Conservation (phyloP, 1,284 basidiomycete species). For the Tremellales sp. region DNA sequence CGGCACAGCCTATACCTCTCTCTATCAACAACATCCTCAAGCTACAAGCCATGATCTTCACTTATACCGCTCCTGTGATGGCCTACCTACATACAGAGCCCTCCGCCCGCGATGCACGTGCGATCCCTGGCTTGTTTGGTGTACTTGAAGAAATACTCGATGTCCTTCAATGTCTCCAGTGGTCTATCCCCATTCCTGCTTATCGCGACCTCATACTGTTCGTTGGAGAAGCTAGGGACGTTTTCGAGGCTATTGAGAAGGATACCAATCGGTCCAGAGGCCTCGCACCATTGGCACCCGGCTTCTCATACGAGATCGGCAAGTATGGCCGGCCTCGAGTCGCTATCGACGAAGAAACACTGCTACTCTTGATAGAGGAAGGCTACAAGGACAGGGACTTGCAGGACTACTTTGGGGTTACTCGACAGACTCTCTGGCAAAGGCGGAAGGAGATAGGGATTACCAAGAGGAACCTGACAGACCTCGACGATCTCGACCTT, state of each 20-base stretch:
- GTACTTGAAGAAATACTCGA: no score
- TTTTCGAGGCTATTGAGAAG: neutral
- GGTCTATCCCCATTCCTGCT: neutral
- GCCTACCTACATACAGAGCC: neutral
- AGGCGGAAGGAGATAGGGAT: no score
- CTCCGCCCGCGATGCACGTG: neutral
- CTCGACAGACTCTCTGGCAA: no score
- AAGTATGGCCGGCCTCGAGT: neutral
- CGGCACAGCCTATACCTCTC: no score
- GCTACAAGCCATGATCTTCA: no score
- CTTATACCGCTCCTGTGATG: no score
- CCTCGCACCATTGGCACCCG: neutral
- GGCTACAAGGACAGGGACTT: neutral
- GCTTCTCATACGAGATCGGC: no score
- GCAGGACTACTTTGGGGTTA: neutral
- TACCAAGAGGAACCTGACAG: no score
- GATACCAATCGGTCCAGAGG: no score
- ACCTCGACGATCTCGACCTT: no score
- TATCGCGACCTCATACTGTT: neutral
- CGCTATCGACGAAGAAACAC: neutral
- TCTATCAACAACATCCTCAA: no score
- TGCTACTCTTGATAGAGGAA: neutral
- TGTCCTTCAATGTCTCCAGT: neutral
- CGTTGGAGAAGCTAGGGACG: neutral
- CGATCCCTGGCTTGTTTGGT: no score